A percentile compares a stretch with the other conserved stretches of the same genome.
Conservation (phyloP, 106 monocot genomes). For the Alisma plantagoaquatica region DNA sequence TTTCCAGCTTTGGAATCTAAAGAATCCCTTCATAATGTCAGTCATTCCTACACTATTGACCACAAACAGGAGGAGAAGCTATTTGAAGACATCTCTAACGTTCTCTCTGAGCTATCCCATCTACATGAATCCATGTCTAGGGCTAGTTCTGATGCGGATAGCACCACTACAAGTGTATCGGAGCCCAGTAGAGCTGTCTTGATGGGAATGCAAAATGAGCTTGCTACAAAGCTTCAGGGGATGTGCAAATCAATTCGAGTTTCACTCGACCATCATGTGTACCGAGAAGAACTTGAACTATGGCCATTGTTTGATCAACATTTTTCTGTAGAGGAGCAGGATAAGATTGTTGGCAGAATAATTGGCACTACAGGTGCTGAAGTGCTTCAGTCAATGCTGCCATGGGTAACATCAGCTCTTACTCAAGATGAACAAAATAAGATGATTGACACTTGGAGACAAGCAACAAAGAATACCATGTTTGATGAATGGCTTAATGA, state of each 20-base stretch:
- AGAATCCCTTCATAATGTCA: conserved; percentile 97
- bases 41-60: conserved; percentile 95
- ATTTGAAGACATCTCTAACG: conserved; percentile 78
- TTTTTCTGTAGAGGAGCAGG: conserved; percentile 96
- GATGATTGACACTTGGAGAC: conserved; percentile 96
- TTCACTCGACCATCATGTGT: conserved; percentile 87
- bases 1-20: conserved; percentile 98
- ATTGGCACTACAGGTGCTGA: conserved; percentile 98
- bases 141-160: conserved; percentile 6
- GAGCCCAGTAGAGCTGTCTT: background rate
- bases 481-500: conserved; percentile 99
- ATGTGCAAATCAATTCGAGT: conserved; percentile 98
- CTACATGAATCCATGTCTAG: conserved; percentile 33
- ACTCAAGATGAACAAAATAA: conserved; percentile 92
- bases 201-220: conserved; percentile 49
- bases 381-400: conserved; percentile 95
- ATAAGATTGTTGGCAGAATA: conserved; percentile 92
- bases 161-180: too few species aligned
- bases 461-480: conserved; percentile 97
- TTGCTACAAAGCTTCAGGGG: conserved; percentile 89
- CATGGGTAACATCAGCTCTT: conserved; percentile 97
- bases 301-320: conserved; percentile 97
- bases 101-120: conserved; percentile 67
- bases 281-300: conserved; percentile 91
- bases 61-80: conserved; percentile 97